These are phyloP conservation scores for Microthlaspi erraticum DNA, from an alignment of 345 rosid genomes.

Conservation along the genomic window DNA sequence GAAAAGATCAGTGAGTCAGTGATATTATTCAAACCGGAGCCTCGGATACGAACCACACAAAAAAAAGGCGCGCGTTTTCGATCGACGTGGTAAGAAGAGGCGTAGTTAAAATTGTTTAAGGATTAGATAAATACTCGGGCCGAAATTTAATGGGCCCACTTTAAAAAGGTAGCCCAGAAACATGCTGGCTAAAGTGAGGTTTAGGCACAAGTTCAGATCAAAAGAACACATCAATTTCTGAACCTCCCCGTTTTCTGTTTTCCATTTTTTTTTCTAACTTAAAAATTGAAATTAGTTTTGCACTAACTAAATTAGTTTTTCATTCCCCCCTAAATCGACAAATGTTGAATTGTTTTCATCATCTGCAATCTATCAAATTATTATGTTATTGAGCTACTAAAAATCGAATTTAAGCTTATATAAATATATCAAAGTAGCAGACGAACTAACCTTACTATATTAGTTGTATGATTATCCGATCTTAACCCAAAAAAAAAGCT, in stretches of 20 bases:
- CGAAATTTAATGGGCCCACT: slow-evolving; percentile 35
- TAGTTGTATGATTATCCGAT: not conserved
- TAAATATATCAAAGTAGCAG: too few relatives aligned
- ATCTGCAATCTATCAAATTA: not conserved
- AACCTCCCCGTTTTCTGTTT: slow-evolving; percentile 25
- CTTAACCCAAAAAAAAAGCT: not conserved
- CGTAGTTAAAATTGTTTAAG: slow-evolving; percentile 18
- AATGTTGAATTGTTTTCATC: not conserved
- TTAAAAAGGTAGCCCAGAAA: slow-evolving; percentile 38
- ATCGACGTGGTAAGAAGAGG: slow-evolving; percentile 19
- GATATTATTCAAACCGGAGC: slow-evolving; percentile 46
- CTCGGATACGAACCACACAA: slow-evolving; percentile 56
- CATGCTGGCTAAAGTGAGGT: slow-evolving; percentile 44
- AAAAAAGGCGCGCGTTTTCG: slow-evolving; percentile 31
- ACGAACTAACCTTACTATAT: slow-evolving; percentile 6
- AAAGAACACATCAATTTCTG: slow-evolving; percentile 35
- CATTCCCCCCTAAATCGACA: not conserved
- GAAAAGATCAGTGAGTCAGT: not conserved
- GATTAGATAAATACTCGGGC: slow-evolving; percentile 16
- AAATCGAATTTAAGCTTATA: not conserved
- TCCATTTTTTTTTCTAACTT: slow-evolving; percentile 5
- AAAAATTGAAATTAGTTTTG: slow-evolving; percentile 6
- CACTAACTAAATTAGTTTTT: too few relatives aligned
- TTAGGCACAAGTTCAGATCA: slow-evolving; percentile 35
- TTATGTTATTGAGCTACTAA: not conserved